A percentile compares a stretch with the other conserved stretches of the same genome.
These are phyloP conservation scores for Hyparrhenia diplandra DNA, from an alignment of 176 grass and related monocot species.

Conservation along the genomic window DNA sequence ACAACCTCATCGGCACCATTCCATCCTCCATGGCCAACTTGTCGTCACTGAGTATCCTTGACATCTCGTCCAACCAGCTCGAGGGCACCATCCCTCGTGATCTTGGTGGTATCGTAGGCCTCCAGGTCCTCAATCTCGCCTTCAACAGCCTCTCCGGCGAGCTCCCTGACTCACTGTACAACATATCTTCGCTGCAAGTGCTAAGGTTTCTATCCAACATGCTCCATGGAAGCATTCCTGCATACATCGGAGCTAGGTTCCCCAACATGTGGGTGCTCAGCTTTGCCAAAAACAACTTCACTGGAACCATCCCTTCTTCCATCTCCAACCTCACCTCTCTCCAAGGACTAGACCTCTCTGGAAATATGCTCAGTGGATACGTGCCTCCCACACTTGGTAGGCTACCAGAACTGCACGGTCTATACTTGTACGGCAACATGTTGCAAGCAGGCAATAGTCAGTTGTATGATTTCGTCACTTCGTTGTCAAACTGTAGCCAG, in stretches of 20 bases:
- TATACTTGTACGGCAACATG: too few species aligned
- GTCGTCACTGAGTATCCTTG: not conserved
- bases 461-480: too few species aligned
- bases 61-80: not conserved
- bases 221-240: not conserved
- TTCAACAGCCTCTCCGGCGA: not conserved
- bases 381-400: not conserved
- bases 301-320: not conserved
- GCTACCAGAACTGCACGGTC: not conserved
- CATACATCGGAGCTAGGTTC: not conserved
- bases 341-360: fast-evolving
- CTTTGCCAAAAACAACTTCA: not conserved
- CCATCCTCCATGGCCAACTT: constrained; percentile 1
- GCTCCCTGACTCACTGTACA: not conserved
- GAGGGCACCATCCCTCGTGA: not conserved
- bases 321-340: not conserved
- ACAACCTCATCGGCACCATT: not conserved
- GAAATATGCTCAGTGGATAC: not conserved
- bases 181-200: not conserved
- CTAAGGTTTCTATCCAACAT: not conserved
- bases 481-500: too few species aligned
- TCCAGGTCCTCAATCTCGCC: fast-evolving
- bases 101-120: not conserved
- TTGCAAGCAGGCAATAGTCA: too few species aligned
- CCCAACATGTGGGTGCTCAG: not conserved